phyloP scores from a whole-genome alignment of 1,284 basidiomycete genomes.

The Lentinula novae-zelandiae region DNA sequence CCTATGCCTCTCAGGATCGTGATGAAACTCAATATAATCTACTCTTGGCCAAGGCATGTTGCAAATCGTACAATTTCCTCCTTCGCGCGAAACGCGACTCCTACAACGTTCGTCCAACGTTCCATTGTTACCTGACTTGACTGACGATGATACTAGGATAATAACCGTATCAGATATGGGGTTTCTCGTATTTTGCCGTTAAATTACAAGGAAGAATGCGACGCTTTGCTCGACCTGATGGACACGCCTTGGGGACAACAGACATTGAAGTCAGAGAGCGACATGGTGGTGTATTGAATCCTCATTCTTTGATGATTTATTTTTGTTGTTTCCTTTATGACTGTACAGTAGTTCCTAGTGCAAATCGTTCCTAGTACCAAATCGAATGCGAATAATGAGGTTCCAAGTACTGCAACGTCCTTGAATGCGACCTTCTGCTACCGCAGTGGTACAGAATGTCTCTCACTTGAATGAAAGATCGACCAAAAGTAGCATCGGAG shows the following conservation, averaged over 20 bases:
- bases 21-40: slow-evolving; percentile 63
- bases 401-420: no score
- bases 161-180: slow-evolving; percentile 77
- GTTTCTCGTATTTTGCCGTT: slow-evolving; percentile 66
- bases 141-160: slow-evolving; percentile 47
- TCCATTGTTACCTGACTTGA: not conserved
- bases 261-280: not conserved
- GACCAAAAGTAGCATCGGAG: no score
- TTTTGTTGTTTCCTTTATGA: not conserved
- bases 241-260: slow-evolving; percentile 32
- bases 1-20: slow-evolving; percentile 44
- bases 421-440: no score
- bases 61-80: slow-evolving; percentile 77
- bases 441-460: no score
- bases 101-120: slow-evolving; percentile 62
- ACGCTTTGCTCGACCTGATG: slow-evolving; percentile 55
- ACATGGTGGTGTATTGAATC: not conserved
- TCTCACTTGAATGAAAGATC: no score
- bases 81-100: slow-evolving; percentile 88
- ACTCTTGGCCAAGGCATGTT: slow-evolving; percentile 64
- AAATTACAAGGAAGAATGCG: slow-evolving; percentile 72
- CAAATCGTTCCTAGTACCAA: not conserved
- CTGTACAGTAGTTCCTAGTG: not conserved
- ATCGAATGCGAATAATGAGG: no score
- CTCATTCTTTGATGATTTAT: not conserved